A percentile compares a stretch with the other conserved stretches of the same genome.
These are phyloP conservation scores for Hypoxylon intermedium DNA, from an alignment of 495 filamentous ascomycete species.

Conservation along the genomic window DNA sequence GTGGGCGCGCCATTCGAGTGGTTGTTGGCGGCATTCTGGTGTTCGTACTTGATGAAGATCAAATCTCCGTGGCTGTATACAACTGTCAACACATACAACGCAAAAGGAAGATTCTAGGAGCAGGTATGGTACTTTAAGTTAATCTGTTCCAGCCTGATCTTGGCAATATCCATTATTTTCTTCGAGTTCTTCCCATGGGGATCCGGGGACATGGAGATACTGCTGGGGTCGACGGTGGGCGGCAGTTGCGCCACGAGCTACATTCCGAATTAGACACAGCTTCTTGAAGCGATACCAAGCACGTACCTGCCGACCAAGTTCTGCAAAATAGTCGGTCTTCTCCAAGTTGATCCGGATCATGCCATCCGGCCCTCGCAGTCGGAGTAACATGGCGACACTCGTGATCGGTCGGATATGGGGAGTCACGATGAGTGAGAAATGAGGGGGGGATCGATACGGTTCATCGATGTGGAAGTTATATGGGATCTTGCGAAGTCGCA, in stretches of 20 bases:
- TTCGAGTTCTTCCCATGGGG: conserved; percentile 78
- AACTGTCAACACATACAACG: conserved; percentile 27
- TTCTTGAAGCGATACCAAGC: neutral
- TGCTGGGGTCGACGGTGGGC: conserved; percentile 70
- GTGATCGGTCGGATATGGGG: conserved; percentile 1
- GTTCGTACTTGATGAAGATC: conserved; percentile 81
- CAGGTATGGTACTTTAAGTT: conserved; percentile 67
- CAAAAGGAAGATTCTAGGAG: neutral
- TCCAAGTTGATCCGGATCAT: conserved; percentile 71
- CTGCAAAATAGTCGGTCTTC: conserved; percentile 59
- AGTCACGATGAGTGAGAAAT: conserved; percentile 6
- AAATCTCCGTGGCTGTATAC: conserved; percentile 82
- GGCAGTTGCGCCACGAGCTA: conserved; percentile 57
- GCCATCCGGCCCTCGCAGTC: conserved; percentile 74
- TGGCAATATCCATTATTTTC: conserved; percentile 68
- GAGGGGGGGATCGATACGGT: neutral
- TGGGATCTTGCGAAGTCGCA: no score
- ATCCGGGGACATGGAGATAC: conserved; percentile 80
- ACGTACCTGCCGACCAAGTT: conserved; percentile 59
- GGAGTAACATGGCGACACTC: conserved; percentile 64
- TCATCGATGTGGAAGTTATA: neutral
- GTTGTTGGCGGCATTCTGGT: conserved; percentile 46
- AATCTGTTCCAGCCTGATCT: conserved; percentile 71
- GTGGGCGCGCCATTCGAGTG: conserved; percentile 48
- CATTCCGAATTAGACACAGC: conserved; percentile 21